phyloP scores from a whole-genome alignment of 257 asterid genomes.

The Verbascum thapsus region DNA sequence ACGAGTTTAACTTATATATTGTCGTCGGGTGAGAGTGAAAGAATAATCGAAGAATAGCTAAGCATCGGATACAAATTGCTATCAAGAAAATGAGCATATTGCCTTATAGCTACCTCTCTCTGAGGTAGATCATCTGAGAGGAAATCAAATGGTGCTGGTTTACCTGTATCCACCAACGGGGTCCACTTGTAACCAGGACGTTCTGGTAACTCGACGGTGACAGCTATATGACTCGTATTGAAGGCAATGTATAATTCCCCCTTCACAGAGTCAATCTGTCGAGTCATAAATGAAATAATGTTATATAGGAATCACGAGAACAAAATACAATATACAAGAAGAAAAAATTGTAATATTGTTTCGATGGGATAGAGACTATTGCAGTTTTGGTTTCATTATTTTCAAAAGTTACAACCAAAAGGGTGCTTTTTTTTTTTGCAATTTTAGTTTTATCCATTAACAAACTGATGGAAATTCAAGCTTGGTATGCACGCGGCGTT shows the following conservation, averaged over 20 bases:
- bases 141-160: conserved; percentile 81
- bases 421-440: no score
- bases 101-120: conserved; percentile 51
- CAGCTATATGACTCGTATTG: conserved; percentile 81
- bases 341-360: no score
- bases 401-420: no score
- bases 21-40: conserved; percentile 51
- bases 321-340: no score
- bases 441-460: no score
- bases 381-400: no score
- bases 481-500: no score
- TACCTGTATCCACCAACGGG: conserved; percentile 86
- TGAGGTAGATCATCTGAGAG: conserved; percentile 51
- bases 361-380: no score
- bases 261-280: conserved; percentile 74
- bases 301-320: background rate
- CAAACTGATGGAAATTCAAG: no score
- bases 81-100: conserved; percentile 87
- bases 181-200: conserved; percentile 83
- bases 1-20: conserved; percentile 12
- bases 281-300: background rate
- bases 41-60: conserved; percentile 81
- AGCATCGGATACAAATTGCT: conserved; percentile 83
- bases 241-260: conserved; percentile 81
- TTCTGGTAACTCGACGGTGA: conserved; percentile 63